These are phyloP conservation scores for Fusarium subtropicale DNA, from an alignment of 2,329 filamentous ascomycete species.

Conservation along the genomic window DNA sequence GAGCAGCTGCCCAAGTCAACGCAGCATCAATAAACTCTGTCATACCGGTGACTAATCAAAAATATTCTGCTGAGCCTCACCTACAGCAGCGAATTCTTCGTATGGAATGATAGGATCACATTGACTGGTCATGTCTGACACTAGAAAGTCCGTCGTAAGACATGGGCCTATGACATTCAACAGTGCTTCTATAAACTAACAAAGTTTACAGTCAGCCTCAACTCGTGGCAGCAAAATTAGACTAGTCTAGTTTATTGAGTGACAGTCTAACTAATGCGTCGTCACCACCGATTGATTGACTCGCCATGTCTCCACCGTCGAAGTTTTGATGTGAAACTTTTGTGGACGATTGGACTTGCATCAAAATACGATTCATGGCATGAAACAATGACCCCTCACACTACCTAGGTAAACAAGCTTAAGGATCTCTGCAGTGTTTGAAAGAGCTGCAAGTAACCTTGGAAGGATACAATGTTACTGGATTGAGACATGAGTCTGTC, in stretches of 20 bases:
- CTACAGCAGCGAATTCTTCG: too few species aligned
- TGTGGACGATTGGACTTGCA: constrained; percentile 1
- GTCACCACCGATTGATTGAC: background rate
- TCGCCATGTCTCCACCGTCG: background rate
- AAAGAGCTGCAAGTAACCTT: background rate
- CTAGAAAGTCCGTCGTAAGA: too few species aligned
- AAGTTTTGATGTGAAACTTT: background rate
- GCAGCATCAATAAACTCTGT: too few species aligned
- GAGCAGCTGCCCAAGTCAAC: too few species aligned
- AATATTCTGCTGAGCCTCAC: too few species aligned
- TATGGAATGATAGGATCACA: too few species aligned
- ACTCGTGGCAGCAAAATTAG: background rate
- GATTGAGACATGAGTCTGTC: background rate
- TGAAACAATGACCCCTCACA: background rate
- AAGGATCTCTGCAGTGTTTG: background rate
- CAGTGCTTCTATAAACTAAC: too few species aligned
- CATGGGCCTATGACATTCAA: too few species aligned
- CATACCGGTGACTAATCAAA: too few species aligned
- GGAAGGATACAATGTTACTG: background rate
- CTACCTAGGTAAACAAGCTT: background rate
- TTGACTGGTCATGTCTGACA: too few species aligned
- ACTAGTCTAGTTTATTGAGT: background rate
- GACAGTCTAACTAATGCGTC: background rate
- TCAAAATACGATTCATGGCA: background rate
- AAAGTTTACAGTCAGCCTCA: background rate